These are phyloP conservation scores for Protomyces inouyei DNA, from an alignment of 1,139 yeast species.

Conservation along the genomic window DNA sequence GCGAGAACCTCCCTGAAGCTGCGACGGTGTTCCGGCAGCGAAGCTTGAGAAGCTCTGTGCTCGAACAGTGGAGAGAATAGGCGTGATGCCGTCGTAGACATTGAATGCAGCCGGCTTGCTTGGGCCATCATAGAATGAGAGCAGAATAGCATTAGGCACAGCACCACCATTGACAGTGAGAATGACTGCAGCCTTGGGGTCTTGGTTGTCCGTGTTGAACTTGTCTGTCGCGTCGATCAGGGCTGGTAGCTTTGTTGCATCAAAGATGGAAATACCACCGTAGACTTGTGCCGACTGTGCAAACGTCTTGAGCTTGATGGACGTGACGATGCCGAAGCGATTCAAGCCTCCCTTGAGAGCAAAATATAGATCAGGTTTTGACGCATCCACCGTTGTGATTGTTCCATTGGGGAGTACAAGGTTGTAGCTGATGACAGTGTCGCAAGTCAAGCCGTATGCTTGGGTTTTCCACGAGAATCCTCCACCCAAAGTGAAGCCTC, in stretches of 20 bases:
- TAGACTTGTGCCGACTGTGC: constrained; percentile 2
- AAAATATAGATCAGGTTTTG: constrained; percentile 14
- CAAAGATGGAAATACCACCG: constrained; percentile 2
- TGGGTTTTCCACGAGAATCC: constrained; percentile 6
- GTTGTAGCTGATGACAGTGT: constrained; percentile 6
- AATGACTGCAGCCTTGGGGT: constrained; percentile 6
- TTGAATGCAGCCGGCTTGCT: constrained; percentile 6
- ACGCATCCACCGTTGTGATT: constrained; percentile 1
- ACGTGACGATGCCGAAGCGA: constrained; percentile 15
- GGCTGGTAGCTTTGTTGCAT: constrained; percentile 1
- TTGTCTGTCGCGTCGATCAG: constrained; percentile 4
- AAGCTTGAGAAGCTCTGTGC: constrained; percentile 3
- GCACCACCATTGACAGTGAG: constrained; percentile 7
- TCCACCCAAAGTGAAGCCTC: constrained; percentile 6
- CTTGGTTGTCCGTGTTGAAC: not conserved
- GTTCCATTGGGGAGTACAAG: constrained; percentile 16
- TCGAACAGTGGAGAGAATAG: not conserved
- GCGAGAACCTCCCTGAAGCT: constrained; percentile 1
- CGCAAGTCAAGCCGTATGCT: constrained; percentile 8
- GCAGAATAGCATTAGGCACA: not conserved
- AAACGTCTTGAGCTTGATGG: not conserved
- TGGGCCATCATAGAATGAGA: constrained; percentile 11
- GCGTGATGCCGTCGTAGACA: not conserved
- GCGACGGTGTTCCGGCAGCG: not conserved
- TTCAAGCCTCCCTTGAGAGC: constrained; percentile 17